Evolutionary conservation across 192 early-diverging fungal genomes (phyloP), one percentile per base, ranked within the genome.

Genomic region (Spizellomyces punctatus): DNA sequence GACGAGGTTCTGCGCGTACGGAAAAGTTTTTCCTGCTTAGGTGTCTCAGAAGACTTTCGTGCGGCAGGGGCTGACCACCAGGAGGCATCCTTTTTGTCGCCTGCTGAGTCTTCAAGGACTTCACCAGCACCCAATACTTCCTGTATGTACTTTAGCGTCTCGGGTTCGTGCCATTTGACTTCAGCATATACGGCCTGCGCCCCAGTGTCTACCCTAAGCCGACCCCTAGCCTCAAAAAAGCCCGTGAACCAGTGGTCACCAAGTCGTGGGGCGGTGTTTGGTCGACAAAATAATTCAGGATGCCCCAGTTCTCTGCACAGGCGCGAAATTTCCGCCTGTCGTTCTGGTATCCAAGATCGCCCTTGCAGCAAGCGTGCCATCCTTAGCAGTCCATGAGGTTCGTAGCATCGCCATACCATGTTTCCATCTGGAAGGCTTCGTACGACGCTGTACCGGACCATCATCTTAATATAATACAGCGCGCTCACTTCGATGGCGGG

Each of bases 361-460:
- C 59, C 59, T 61, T 61, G 16, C 16, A 61, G 22, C 59, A 61
- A 36, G 16, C 59, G 59, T 16, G 17, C 16, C 59, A 61, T 61
- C 17, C 59, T 17, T 27, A 17, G 7, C 7, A 61, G 36, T 16
- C 59, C 59, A 36, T 16, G 14, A 42, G 59, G 59, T 5, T 61
- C 59, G 17, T 16, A 27, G 6, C 17, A 41, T 41, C 59, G 17
- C 59, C 59, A 61, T 5, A 42, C 59, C 16, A 61, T 17, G 22
- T 41, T 6, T 6, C 42, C 42, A 42, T 61, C 10, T 42, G 59
- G 59, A 61, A 61, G 16, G 5, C 5, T 41, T 16, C 59, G 5
- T 41, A 61, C 59, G 36, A 42, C 42, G 36, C 59, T 61, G 9
- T 61, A 61, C 59, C 59, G 59, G 4, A 61, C 42, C 59, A 61